Base-by-base conservation (phyloP, 2,329 filamentous ascomycete species). In the Beauveria sp. region DNA sequence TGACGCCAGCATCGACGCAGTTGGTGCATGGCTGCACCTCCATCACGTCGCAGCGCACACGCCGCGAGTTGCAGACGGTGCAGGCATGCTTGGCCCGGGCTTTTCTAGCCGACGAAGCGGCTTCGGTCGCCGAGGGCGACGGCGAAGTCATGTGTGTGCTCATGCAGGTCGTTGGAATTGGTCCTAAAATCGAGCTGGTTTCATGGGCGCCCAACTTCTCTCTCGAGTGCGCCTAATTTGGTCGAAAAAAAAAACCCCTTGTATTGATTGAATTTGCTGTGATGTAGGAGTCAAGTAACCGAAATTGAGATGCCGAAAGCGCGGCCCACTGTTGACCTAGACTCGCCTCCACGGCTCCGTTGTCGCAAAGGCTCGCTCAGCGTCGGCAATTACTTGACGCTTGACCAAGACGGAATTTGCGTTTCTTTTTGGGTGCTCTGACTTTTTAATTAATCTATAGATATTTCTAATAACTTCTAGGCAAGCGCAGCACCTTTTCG, bases 401-500 rank as follows among this genome's bases (percentile, higher is more conserved):
- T 20, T 40, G 2, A 22, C n/a, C 12, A 41, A 10, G 16, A 2
- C 20, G 5, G 3, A 12, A 30, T 30, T 44, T 18, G 9, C 6
- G 14, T 7, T 37, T 20, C 7, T 16, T 14, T 22, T 34, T 18
- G 10, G 3, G 3, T 51, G 5, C 1, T 7, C 16, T 44, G 18
- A 59, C 18, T 22, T 14, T 22, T 52, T 34, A 6, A 37, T 14
- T n/a, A 12, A 1, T 44, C 7, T 20, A 47, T 2, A 3, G 7
- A 14, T 2, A 2, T 9, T 34, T 59, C 16, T 64, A 90, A 65
- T 90, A 91, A 67, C 86, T 90, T 62, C 84, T 77, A 1, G 88
- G 88, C 28, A 91, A 67, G 3, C 79, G 74, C n/a, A 91, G 71
- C 0, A 84, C 87, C 73, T 84, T 89, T 70, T 90, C 87, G 3